Base-by-base conservation (phyloP, 345 rosid genomes). In the Erodium maritimum region DNA sequence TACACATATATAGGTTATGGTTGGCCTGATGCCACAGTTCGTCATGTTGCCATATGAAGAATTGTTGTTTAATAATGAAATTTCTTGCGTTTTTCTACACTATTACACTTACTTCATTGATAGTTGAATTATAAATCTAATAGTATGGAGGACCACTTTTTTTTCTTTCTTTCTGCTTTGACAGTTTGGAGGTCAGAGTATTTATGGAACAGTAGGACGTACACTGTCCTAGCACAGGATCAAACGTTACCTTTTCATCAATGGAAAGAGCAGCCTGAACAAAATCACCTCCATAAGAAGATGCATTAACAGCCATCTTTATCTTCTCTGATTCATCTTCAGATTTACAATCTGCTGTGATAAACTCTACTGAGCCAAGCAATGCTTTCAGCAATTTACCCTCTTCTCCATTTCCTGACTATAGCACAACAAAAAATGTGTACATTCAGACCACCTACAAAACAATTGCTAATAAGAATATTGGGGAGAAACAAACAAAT, bases 191-290 rank as follows among this genome's bases (percentile, higher is more conserved):
- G 46, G 46, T 37, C 46, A 37, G 10, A 37, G 10, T 37, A 37
- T 37, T 37, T 37, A 37, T 4, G 1, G 11, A 37, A 11, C 46
- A 1, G 13, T 37, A 37, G 46, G 10, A 37, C 4, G 14, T 12
- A 5, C 4, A 6, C 4, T 37, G 10, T 37, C 46, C 10, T 5
- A 37, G 46, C 46, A 37, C 14, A 11, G 10, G 14, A 37, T 23
- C 51, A 50, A 69, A 46, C 50, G 66, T 64, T 57, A 91, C 99
- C 94, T 93, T 93, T 70, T 86, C 76, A 68, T 89, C 75, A 55
- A 93, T 86, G 59, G 85, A 84, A 69, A 93, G 94, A 68, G 95
- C 99, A 62, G 99, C 96, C 75, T 88, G 96, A 67, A 93, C 95
- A 45, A 86, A 86, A 71, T 75, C 82, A 23, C 69, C 77, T 65